phyloP scores from a whole-genome alignment of 75 land plant genomes.

The Selaginella tamariscina region DNA sequence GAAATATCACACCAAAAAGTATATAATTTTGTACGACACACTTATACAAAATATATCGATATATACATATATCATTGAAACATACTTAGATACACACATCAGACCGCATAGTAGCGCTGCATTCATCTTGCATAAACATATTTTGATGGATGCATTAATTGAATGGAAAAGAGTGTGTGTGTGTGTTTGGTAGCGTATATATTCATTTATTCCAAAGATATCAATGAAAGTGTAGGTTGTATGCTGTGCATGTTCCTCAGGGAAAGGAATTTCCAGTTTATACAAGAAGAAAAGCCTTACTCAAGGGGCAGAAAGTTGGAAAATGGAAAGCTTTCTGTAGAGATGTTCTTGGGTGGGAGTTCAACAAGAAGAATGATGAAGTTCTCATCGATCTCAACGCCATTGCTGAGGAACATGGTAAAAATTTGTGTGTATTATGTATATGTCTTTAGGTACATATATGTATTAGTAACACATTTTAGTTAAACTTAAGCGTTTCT shows the following conservation, averaged over 20 bases:
- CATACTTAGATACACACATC: neutral
- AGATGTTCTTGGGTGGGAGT: slow-evolving; percentile 15
- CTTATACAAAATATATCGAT: neutral
- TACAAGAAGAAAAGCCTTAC: slow-evolving; percentile 27
- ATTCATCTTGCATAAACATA: neutral
- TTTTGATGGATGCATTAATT: neutral
- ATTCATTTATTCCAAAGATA: too few species aligned
- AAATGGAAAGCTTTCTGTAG: slow-evolving; percentile 21
- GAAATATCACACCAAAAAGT: too few species aligned
- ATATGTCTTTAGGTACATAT: too few species aligned
- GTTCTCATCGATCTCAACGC: slow-evolving; percentile 76
- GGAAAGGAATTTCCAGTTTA: slow-evolving; percentile 81
- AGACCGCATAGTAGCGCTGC: neutral
- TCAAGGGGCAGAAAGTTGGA: slow-evolving; percentile 3
- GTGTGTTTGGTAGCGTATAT: neutral
- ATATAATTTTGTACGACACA: neutral
- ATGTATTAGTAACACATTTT: too few species aligned
- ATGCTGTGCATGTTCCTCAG: slow-evolving; percentile 66
- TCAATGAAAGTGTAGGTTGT: slow-evolving; percentile 38
- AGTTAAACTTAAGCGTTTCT: too few species aligned
- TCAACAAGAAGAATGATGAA: slow-evolving; percentile 34
- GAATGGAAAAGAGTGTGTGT: neutral
- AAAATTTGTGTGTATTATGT: too few species aligned
- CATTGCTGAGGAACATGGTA: slow-evolving; percentile 63
- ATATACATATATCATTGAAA: neutral